Evolutionary conservation across 192 early-diverging fungal genomes (phyloP), one percentile per base, ranked within the genome.

Genomic region (Geranomyces michiganensis): DNA sequence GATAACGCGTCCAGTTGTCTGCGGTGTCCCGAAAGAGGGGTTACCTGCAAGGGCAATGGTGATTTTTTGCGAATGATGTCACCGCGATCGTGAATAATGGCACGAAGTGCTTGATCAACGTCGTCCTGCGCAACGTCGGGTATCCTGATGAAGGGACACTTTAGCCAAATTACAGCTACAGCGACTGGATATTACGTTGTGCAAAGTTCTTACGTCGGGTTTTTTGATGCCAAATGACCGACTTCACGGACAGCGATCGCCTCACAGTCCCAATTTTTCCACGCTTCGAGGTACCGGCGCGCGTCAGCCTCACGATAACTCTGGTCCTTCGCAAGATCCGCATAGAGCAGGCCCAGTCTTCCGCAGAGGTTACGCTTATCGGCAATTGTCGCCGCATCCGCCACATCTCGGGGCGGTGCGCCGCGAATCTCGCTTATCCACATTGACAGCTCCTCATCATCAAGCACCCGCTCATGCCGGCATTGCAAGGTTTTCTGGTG

Each of bases 401-500:
- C 36, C 36, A 10, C 10, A 41, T 41, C 36, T 7, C 36, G 36
- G 10, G 36, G 36, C 36, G 36, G 36, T 10, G 24, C 3, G 51
- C 51, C 51, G n/a, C 51, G 19, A 53, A 53, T 53, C 24, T 53
- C 51, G 24, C 51, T 53, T 4, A 53, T 53, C 19, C n/a, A n/a
- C 51, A 53, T 24, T 7, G 51, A 53, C 19, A 53, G 17, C 51
- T 53, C 51, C 7, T 53, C 51, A 17, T 53, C 51, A 53, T 53
- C 51, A 26, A 53, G 51, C 24, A 26, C 17, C 51, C 51, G 51
- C 15, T 53, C 51, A 53, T 53, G 19, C 17, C 51, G 51, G 24
- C 51, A 53, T 15, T 15, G 51, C 51, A 53, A 17, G 4, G n/a
- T 17, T 53, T 53, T 53, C 51, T 53, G 17, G 7, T 10, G 10